These are phyloP conservation scores for Penicillium glabrum DNA, from an alignment of 2,329 filamentous ascomycete genomes.

Conservation along the genomic window DNA sequence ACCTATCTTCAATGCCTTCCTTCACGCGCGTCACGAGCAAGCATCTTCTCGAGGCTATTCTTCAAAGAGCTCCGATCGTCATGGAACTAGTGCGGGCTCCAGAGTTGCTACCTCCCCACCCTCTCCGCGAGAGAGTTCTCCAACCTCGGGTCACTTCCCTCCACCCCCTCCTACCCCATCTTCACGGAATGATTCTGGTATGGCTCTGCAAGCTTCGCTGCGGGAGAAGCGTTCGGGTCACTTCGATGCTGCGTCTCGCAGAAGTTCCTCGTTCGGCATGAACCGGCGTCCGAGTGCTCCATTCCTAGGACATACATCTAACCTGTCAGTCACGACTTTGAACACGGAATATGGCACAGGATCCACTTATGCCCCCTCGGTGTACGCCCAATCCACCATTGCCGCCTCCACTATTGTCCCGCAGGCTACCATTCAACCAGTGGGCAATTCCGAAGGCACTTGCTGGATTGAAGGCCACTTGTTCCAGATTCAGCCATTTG, in stretches of 20 bases:
- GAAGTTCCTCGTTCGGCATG: constrained; percentile 90
- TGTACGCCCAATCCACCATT: constrained; percentile 52
- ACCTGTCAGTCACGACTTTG: constrained; percentile 46
- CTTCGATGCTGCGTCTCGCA: constrained; percentile 76
- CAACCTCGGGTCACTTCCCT: constrained; percentile 75
- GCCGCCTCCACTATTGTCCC: constrained; percentile 53
- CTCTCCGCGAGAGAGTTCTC: constrained; percentile 64
- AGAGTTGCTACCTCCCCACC: constrained; percentile 53
- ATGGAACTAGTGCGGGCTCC: constrained; percentile 66
- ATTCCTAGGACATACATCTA: constrained; percentile 63
- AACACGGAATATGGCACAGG: constrained; percentile 40
- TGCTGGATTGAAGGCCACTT: constrained; percentile 52
- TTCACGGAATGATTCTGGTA: constrained; percentile 90
- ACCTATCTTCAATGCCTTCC: constrained; percentile 88
- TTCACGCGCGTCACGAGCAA: constrained; percentile 69
- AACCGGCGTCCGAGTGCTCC: constrained; percentile 68
- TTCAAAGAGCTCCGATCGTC: constrained; percentile 60
- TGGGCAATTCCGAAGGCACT: constrained; percentile 42
- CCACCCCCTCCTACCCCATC: constrained; percentile 72
- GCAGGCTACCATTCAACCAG: constrained; percentile 39
- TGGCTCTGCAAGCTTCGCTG: constrained; percentile 79
- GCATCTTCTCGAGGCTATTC: constrained; percentile 46
- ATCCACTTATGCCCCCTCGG: constrained; percentile 50
- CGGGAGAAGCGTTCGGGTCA: constrained; percentile 93
- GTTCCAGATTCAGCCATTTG: constrained; percentile 45